Percentiles rank a stretch among this genome's conserved stretches.
Evolutionary conservation across 495 filamentous ascomycete genomes (phyloP).

Genomic region (Emericellopsis terricola): DNA sequence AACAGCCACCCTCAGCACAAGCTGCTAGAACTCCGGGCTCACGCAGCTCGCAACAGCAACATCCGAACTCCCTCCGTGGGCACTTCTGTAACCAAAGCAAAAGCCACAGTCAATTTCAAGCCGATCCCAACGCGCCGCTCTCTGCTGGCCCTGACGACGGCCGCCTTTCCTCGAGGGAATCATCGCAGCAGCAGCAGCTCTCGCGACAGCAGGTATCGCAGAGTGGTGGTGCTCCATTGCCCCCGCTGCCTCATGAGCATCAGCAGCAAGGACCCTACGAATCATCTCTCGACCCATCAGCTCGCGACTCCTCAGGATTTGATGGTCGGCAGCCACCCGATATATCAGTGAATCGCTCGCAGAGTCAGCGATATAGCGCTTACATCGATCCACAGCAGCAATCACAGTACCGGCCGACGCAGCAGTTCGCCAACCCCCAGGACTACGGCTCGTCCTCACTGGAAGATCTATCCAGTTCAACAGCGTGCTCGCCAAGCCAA

Average conservation of each 20-base stretch:
- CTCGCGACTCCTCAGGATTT: constrained; percentile 5
- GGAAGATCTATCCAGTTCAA: constrained; percentile 22
- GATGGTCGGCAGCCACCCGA: constrained; percentile 12
- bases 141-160: too few relatives aligned
- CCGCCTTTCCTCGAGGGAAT: too few relatives aligned
- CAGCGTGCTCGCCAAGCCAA: too few relatives aligned
- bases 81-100: too few relatives aligned
- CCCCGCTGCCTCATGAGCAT: constrained; percentile 13
- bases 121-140: too few relatives aligned
- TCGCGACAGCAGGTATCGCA: background rate
- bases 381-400: constrained; percentile 13
- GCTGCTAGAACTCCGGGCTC: too few relatives aligned
- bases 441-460: constrained; percentile 11
- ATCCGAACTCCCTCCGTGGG: too few relatives aligned
- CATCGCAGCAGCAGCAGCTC: constrained; percentile 5
- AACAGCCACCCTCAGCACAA: too few relatives aligned
- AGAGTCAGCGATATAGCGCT: constrained; percentile 16
- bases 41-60: too few relatives aligned
- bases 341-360: constrained; percentile 15
- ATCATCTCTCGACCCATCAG: constrained; percentile 16
- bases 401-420: constrained; percentile 8
- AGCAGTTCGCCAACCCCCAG: constrained; percentile 2
- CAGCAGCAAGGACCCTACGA: constrained; percentile 11
- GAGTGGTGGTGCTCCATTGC: constrained; percentile 5
- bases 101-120: too few relatives aligned